Base-by-base conservation (phyloP, 1,284 basidiomycete species). In the Mycena sp. region DNA sequence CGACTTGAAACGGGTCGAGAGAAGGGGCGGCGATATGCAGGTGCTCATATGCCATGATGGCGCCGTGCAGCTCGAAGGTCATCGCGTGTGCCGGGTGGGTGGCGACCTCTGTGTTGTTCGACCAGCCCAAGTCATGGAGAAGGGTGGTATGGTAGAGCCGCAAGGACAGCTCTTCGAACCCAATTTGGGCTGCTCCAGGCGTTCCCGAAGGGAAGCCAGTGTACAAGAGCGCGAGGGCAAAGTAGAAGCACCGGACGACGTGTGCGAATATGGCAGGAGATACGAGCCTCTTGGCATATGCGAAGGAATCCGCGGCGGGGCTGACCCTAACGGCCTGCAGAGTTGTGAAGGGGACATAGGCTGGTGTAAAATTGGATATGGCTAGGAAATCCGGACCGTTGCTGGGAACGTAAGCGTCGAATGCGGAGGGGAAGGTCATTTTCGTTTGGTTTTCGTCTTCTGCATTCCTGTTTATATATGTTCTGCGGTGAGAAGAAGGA, bases 181-280 rank as follows among this genome's bases (percentile, higher is more conserved):
- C 48, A 28, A 49, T 49, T n/a, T 49, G 48, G 6, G 57, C 28
- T 7, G 51, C 38, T 17, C 57, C 57, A 6, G 57, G 57, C 25
- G 48, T 58, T 17, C 38, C 40, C 17, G 57, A 58, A 11, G 57
- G 57, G 57, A 58, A 58, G 29, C 57, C 57, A 21, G 37, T 58
- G 48, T 41, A 43, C 14, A 58, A 19, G 11, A 57, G 29, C 5
- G 57, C 48, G 48, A 58, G 48, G 2, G 48, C 57, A 25, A 58
- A 58, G 49, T 45, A 58, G 48, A 51, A 51, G 57, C 48, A 51
- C 14, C 57, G 57, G 38, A 58, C n/a, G 28, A 51, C 48, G 45
- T 57, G 55, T 3, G 19, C n/a, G 37, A 58, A 58, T 32, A n/a
- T 21, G 11, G 43, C 11, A 3, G 19, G 40, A 35, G 32, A 35